Percentiles rank a stretch among this genome's conserved stretches.
phyloP scores from a whole-genome alignment of 495 filamentous ascomycete species.

The Pyronema domesticum region DNA sequence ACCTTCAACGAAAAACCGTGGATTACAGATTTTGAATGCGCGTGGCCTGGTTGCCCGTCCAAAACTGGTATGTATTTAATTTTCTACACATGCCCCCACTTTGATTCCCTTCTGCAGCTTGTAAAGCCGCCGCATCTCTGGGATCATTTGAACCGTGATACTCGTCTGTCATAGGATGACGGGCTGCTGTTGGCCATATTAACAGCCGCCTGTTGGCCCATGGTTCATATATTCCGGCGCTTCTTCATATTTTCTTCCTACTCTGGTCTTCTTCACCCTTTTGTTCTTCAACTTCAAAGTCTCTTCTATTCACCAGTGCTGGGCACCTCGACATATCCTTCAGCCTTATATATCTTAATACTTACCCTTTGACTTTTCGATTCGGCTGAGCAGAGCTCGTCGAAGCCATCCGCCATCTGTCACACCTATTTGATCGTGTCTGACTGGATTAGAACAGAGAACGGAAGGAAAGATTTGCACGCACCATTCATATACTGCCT shows the following conservation, averaged over 20 bases:
- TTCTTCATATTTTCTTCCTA: neutral
- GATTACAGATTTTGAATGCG: neutral
- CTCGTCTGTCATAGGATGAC: neutral
- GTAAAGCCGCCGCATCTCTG: neutral
- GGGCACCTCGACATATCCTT: neutral
- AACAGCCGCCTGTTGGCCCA: neutral
- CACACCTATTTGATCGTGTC: neutral
- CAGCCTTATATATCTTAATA: neutral
- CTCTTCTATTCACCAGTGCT: neutral
- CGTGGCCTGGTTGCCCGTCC: neutral
- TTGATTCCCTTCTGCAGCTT: neutral
- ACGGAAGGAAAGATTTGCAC: neutral
- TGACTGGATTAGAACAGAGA: neutral
- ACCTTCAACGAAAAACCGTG: neutral
- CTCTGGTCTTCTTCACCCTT: neutral
- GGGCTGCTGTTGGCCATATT: neutral
- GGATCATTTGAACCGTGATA: neutral
- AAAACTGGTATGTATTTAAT: neutral
- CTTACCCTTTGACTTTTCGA: neutral
- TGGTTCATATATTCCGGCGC: neutral
- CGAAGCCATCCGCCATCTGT: neutral
- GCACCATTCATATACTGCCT: neutral
- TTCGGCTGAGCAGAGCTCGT: neutral
- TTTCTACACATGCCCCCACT: neutral
- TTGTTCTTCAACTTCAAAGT: neutral